Base-by-base conservation (phyloP, 1,284 basidiomycete genomes). In the Rhodotorula sp. region DNA sequence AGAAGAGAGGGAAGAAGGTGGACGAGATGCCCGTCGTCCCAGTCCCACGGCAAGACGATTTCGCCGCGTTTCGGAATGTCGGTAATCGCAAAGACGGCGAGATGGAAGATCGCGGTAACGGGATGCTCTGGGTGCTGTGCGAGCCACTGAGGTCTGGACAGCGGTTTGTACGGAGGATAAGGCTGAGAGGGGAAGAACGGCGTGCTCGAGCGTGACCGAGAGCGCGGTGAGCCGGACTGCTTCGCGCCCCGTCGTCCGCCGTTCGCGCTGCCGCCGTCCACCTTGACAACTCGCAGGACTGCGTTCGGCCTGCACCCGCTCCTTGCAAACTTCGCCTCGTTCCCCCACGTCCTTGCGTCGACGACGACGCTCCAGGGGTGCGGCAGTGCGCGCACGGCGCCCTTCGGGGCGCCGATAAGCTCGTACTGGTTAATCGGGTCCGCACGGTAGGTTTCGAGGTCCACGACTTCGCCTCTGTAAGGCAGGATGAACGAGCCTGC, bases 31-130 rank as follows among this genome's bases (percentile, higher is more conserved):
- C 87, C 87, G 76, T 97, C 94, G 75, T 96, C 94, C 94, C 94
- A 97, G 79, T 96, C 93, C 93, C 94, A 98, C 0, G 89, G 91
- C 0, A 97, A 81, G 0, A 94, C 87, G 51, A 98, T 86, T 81
- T 98, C 95, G 76, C 95, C 92, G 60, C 89, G 85, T 48, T 87
- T 86, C 68, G 85, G 85, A 69, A 97, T 84, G 74, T 92, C 89
- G 24, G 87, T 81, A 26, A 89, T 80, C 0, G 93, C 91, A 75
- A 95, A 97, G 2, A 97, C 81, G 0, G 88, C 94, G 77, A 97
- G 94, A 1, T 84, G 82, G 1, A 95, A 81, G 2, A 52, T 34
- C 4, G 81, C 81, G 26, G 82, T 80, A 11, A 82, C 81, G 0
- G 74, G 69, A n/a, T 71, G 74, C 37, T 79, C 61, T 16, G 70